phyloP scores from a whole-genome alignment of 1,284 basidiomycete genomes.

The Albatrellus sp. region DNA sequence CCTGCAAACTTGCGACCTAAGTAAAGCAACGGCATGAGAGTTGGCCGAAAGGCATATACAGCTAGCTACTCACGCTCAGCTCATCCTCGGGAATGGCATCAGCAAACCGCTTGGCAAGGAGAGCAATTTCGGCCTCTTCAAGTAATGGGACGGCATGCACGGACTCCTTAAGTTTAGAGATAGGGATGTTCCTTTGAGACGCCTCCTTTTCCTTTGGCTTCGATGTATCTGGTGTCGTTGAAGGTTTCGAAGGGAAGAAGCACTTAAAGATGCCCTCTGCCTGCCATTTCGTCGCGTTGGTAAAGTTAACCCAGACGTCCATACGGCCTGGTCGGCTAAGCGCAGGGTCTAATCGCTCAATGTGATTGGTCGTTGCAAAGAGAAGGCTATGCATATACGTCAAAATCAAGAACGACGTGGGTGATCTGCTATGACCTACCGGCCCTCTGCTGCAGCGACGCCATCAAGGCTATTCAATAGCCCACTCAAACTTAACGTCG shows the following conservation, averaged over 20 bases:
- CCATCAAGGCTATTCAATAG: conserved; percentile 78
- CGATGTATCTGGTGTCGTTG: conserved; percentile 16
- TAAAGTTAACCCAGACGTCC: conserved; percentile 85
- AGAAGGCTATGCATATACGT: conserved; percentile 37
- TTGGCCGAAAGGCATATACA: background rate
- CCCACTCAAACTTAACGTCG: conserved; percentile 71
- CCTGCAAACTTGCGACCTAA: conserved; percentile 74
- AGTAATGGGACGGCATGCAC: conserved; percentile 53
- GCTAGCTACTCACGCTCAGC: conserved; percentile 48
- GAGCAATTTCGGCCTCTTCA: conserved; percentile 58
- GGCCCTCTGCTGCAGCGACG: conserved; percentile 74
- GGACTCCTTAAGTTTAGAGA: conserved; percentile 49
- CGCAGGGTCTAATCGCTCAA: conserved; percentile 75
- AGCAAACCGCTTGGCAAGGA: conserved; percentile 66
- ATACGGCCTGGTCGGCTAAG: conserved; percentile 72
- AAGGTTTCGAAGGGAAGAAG: conserved; percentile 66
- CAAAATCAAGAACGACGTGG: background rate
- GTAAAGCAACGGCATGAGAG: background rate
- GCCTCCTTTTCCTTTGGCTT: conserved; percentile 34
- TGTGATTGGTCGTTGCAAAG: conserved; percentile 78
- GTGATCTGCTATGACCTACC: conserved; percentile 33
- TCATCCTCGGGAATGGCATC: conserved; percentile 71
- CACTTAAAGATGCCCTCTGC: conserved; percentile 85
- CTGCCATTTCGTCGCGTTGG: conserved; percentile 77
- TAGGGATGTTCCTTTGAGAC: conserved; percentile 53